These are phyloP conservation scores for Candida manassasensis DNA, from an alignment of 805 yeast genomes.

Conservation along the genomic window DNA sequence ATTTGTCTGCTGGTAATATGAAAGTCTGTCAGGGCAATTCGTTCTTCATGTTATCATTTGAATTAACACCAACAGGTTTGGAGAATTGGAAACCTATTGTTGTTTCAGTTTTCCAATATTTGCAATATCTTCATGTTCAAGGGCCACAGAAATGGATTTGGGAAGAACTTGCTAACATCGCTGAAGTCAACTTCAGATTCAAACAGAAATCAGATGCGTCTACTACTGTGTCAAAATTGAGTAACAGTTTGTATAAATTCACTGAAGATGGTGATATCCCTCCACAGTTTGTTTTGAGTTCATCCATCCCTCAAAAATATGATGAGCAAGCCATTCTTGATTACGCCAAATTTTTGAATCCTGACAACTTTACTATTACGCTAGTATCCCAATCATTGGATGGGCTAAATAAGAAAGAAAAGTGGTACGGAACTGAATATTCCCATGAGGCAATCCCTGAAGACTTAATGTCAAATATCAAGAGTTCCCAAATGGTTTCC, in stretches of 20 bases:
- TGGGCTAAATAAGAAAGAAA: conserved; percentile 48
- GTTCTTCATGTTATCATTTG: conserved; percentile 64
- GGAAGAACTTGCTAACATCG: conserved; percentile 67
- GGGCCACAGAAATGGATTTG: conserved; percentile 77
- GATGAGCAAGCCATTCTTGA: conserved; percentile 50
- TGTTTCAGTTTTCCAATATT: conserved; percentile 63
- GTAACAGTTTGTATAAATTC: conserved; percentile 54
- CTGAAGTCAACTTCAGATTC: conserved; percentile 70
- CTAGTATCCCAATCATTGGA: conserved; percentile 51
- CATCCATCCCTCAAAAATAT: conserved; percentile 52
- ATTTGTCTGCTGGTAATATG: conserved; percentile 68
- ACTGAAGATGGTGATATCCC: conserved; percentile 44
- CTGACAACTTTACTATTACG: conserved; percentile 56
- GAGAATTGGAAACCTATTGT: conserved; percentile 58
- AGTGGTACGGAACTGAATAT: conserved; percentile 92
- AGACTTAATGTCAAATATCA: conserved; percentile 31
- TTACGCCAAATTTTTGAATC: conserved; percentile 45
- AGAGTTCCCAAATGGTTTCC: conserved; percentile 17
- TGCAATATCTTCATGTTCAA: conserved; percentile 49
- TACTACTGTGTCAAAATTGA: conserved; percentile 64
- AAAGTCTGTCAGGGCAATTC: conserved; percentile 64
- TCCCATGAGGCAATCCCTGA: conserved; percentile 41
- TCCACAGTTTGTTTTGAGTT: conserved; percentile 55
- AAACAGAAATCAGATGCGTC: conserved; percentile 73
- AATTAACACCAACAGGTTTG: conserved; percentile 72